phyloP scores from a whole-genome alignment of 1,139 yeast species.

The Pichia sp. region DNA sequence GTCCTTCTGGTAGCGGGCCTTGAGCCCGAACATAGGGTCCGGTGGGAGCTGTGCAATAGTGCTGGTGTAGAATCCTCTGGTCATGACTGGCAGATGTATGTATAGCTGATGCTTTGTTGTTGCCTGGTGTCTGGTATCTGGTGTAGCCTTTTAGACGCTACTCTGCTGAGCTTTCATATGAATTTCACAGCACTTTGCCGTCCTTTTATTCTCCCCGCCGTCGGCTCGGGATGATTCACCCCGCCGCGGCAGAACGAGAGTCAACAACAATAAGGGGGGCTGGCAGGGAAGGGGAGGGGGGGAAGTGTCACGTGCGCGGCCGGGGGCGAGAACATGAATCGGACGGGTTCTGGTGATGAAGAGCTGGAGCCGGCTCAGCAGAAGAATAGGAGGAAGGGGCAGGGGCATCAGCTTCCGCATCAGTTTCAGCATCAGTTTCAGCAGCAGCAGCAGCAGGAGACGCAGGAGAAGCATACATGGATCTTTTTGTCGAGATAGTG shows the following conservation, averaged over 20 bases:
- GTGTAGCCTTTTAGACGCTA: not conserved
- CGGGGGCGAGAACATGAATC: not conserved
- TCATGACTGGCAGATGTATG: conserved; percentile 9
- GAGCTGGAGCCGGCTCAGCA: not conserved
- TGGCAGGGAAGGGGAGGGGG: not conserved
- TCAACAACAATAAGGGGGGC: no score
- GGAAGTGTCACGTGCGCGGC: not conserved
- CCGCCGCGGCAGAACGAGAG: not conserved
- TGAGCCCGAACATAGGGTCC: conserved; percentile 79
- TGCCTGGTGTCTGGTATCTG: not conserved
- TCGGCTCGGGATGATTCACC: not conserved
- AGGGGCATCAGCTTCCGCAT: no score
- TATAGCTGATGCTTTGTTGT: not conserved
- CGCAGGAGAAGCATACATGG: conserved; percentile 41
- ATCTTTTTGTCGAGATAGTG: conserved; percentile 69
- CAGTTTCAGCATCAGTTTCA: no score
- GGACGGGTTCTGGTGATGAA: not conserved
- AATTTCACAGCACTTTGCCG: not conserved
- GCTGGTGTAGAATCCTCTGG: conserved; percentile 35
- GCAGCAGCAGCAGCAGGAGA: no score
- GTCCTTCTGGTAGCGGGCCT: conserved; percentile 68
- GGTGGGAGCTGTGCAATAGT: conserved; percentile 61
- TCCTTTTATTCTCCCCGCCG: not conserved
- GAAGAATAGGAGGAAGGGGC: not conserved
- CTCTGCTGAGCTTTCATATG: no score